A percentile compares a stretch with the other conserved stretches of the same genome.
phyloP scores from a whole-genome alignment of 1,139 yeast genomes.

The Taphrina sp. region DNA sequence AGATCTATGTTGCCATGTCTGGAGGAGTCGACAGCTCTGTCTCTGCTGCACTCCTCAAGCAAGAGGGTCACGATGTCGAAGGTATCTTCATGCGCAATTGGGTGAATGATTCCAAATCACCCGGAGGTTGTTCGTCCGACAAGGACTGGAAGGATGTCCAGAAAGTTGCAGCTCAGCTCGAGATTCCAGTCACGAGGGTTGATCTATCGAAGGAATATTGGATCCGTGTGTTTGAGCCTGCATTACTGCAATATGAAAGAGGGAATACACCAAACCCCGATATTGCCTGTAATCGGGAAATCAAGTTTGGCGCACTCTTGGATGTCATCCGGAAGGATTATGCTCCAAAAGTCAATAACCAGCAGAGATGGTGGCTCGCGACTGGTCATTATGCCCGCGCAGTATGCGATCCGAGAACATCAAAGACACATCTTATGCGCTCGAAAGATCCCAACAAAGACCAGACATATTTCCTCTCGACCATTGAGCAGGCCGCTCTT shows the following conservation, averaged over 20 bases:
- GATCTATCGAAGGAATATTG: conserved; percentile 90
- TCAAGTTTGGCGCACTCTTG: conserved; percentile 68
- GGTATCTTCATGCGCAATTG: conserved; percentile 36
- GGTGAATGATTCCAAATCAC: conserved; percentile 32
- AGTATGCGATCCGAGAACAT: conserved; percentile 15
- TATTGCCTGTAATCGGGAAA: conserved; percentile 75
- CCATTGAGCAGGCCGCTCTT: conserved; percentile 54
- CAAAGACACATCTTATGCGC: conserved; percentile 52
- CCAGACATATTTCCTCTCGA: conserved; percentile 85
- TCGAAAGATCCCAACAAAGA: conserved; percentile 67
- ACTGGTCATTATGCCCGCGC: conserved; percentile 81
- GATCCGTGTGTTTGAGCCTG: conserved; percentile 87
- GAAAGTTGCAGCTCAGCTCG: conserved; percentile 57
- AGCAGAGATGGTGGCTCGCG: conserved; percentile 60
- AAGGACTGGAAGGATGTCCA: conserved; percentile 85
- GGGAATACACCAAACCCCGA: conserved; percentile 97
- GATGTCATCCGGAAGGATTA: conserved; percentile 7
- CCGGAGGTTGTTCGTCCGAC: conserved; percentile 51
- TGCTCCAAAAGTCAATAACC: conserved; percentile 39
- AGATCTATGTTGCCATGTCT: conserved; percentile 80
- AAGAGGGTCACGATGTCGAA: conserved; percentile 39
- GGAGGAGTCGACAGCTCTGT: conserved; percentile 96
- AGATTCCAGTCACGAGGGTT: conserved; percentile 70
- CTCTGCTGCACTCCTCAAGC: conserved; percentile 66
- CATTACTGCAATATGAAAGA: conserved; percentile 65